Evolutionary conservation across 108 stramenopile species (phyloP).

Genomic region (Stephanodiscus triporus): DNA sequence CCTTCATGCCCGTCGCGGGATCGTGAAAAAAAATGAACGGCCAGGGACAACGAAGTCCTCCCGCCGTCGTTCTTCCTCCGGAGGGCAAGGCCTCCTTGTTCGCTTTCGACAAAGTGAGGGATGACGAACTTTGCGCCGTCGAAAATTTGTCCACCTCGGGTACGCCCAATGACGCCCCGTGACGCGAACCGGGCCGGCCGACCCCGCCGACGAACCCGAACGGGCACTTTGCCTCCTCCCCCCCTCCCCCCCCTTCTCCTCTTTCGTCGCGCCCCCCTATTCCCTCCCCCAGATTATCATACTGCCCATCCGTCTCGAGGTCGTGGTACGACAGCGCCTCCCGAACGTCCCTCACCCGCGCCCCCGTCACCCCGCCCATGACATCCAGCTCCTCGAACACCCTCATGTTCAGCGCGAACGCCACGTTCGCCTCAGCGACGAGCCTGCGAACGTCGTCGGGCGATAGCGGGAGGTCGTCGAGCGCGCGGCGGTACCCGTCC

Average conservation of each 20-base stretch:
- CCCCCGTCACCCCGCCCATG: constrained; percentile 55
- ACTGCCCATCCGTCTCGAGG: constrained; percentile 24
- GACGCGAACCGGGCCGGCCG: constrained; percentile 34
- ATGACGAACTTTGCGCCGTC: too few relatives aligned
- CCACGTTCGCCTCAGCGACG: constrained; percentile 90
- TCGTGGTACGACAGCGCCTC: constrained; percentile 58
- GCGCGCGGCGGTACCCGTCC: constrained; percentile 72
- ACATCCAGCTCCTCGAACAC: constrained; percentile 93
- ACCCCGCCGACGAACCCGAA: constrained; percentile 42
- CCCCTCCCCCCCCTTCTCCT: not conserved
- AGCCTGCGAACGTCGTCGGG: constrained; percentile 53
- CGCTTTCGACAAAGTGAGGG: too few relatives aligned
- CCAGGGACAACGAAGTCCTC: constrained; percentile 74
- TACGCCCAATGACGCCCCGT: not conserved
- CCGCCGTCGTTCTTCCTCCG: not conserved
- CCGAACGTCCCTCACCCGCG: constrained; percentile 64
- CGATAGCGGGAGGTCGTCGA: constrained; percentile 67
- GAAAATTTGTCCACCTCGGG: too few relatives aligned
- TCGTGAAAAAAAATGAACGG: constrained; percentile 88
- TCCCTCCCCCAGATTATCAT: constrained; percentile 5
- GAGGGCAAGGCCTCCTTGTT: not conserved
- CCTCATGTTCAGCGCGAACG: constrained; percentile 88
- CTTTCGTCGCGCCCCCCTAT: not conserved
- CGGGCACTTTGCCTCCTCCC: constrained; percentile 49
- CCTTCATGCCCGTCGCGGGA: constrained; percentile 57